Evolutionary conservation across 371 early-diverging fungal species (phyloP), one percentile per base, ranked within the genome.

Genomic region (Mucor circinelloides): DNA sequence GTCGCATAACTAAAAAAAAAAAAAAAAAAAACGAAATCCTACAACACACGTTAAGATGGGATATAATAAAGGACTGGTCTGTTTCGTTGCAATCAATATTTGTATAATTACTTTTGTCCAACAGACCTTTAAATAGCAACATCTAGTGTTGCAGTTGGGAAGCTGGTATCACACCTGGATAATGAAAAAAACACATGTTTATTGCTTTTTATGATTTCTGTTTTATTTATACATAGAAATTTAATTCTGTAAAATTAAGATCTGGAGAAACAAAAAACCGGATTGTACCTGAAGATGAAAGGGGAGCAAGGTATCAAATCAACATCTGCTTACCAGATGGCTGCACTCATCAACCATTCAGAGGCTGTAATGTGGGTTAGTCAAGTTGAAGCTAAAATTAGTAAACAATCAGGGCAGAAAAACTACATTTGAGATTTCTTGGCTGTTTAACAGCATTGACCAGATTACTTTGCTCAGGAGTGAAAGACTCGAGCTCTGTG

Each of bases 261-360:
- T 27, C 25, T 52, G 52, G 52, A 52, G 52, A 52, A 52, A 52
- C 52, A 52, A 52, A 52, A 52, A 27, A 52, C 52, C 23, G 27
- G 52, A 15, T 10, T 40, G 4, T 10, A 27, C 6, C 52, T 13
- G 25, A 52, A 25, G 27, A 5, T 13, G 19, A 15, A 27, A 23
- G 52, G 15, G 5, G 6, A 52, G 8, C 34, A 46, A 21, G 40
- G 40, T 17, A 40, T 6, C 17, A 40, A 40, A 17, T 40, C 3
- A 15, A 40, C 17, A 5, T 10, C 17, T 40, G 40, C 40, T 17
- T 0, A 40, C 40, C 6, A 40, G 40, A 40, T 17, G 5, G 15
- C 40, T 17, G 5, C 40, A 40, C n/a, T n/a, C n/a, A n/a, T n/a
- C n/a, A n/a, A n/a, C n/a, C n/a, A 17, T 40, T 13, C 6, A 17